phyloP scores from a whole-genome alignment of 805 yeast species.

The Candida ovalis region DNA sequence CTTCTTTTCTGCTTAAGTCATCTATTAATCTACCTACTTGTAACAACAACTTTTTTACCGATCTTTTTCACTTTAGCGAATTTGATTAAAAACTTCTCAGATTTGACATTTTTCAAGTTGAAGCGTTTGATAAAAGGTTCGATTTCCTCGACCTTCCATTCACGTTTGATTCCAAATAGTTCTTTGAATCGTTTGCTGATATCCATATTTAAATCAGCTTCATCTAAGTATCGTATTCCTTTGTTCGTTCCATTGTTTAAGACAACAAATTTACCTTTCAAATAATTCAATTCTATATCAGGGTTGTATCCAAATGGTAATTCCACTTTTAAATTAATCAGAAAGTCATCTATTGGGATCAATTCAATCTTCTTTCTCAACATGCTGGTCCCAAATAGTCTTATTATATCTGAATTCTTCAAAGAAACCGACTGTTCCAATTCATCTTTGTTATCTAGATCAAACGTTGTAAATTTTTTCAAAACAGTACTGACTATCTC shows the following conservation, averaged over 20 bases:
- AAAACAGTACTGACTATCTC: constrained; percentile 10
- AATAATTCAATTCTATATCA: constrained; percentile 49
- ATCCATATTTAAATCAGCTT: constrained; percentile 43
- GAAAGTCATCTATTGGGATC: constrained; percentile 44
- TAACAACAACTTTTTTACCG: constrained; percentile 35
- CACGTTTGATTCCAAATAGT: constrained; percentile 49
- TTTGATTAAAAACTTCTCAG: constrained; percentile 59
- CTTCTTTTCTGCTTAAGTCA: too few relatives aligned
- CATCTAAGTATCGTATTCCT: constrained; percentile 51
- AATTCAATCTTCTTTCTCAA: constrained; percentile 7
- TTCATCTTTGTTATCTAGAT: constrained; percentile 6
- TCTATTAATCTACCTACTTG: constrained; percentile 10
- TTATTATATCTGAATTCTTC: constrained; percentile 15
- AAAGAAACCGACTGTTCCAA: constrained; percentile 6
- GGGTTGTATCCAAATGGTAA: constrained; percentile 53
- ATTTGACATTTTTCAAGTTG: constrained; percentile 48
- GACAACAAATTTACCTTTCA: constrained; percentile 10
- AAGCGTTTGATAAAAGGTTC: constrained; percentile 61
- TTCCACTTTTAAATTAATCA: constrained; percentile 57
- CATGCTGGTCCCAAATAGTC: constrained; percentile 15
- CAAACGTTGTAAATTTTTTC: constrained; percentile 8
- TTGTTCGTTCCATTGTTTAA: constrained; percentile 33
- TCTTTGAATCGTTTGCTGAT: constrained; percentile 45
- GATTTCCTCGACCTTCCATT: constrained; percentile 62
- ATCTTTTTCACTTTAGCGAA: constrained; percentile 51